Percentiles rank a stretch among this genome's conserved stretches.
These are phyloP conservation scores for Nidularia pulvinata DNA, from an alignment of 768 basidiomycete species.

Conservation along the genomic window DNA sequence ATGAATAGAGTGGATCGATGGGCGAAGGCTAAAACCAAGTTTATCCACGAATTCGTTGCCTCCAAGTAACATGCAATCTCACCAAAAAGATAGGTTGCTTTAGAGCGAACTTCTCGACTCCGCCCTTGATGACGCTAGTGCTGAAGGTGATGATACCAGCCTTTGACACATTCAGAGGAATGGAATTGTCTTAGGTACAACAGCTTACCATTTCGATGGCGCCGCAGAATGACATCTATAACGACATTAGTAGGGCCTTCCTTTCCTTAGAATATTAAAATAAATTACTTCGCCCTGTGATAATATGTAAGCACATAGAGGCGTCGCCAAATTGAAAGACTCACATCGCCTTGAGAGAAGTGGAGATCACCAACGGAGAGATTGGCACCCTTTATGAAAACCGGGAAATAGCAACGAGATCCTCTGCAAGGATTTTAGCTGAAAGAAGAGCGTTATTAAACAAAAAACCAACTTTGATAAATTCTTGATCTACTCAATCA, in stretches of 20 bases:
- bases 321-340: slow-evolving; percentile 2
- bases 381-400: slow-evolving; percentile 75
- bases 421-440: slow-evolving; percentile 33
- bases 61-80: slow-evolving; percentile 5
- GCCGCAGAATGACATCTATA: slow-evolving; percentile 70
- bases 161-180: slow-evolving; percentile 18
- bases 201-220: slow-evolving; percentile 70
- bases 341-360: slow-evolving; percentile 76
- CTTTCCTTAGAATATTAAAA: too few relatives aligned
- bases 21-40: slow-evolving; percentile 55
- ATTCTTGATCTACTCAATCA: slow-evolving; percentile 62
- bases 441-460: background rate
- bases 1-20: slow-evolving; percentile 71
- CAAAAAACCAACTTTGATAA: slow-evolving; percentile 47
- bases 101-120: slow-evolving; percentile 71
- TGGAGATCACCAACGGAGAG: slow-evolving; percentile 80
- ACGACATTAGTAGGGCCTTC: background rate
- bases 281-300: slow-evolving; percentile 52
- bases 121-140: slow-evolving; percentile 72
- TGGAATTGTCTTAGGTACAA: background rate
- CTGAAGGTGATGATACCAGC: slow-evolving; percentile 75
- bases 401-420: slow-evolving; percentile 75
- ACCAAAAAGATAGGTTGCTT: slow-evolving; percentile 79
- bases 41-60: background rate
- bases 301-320: slow-evolving; percentile 3